phyloP scores from a whole-genome alignment of 2,329 filamentous ascomycete species.

The Exophiala aquamarina region DNA sequence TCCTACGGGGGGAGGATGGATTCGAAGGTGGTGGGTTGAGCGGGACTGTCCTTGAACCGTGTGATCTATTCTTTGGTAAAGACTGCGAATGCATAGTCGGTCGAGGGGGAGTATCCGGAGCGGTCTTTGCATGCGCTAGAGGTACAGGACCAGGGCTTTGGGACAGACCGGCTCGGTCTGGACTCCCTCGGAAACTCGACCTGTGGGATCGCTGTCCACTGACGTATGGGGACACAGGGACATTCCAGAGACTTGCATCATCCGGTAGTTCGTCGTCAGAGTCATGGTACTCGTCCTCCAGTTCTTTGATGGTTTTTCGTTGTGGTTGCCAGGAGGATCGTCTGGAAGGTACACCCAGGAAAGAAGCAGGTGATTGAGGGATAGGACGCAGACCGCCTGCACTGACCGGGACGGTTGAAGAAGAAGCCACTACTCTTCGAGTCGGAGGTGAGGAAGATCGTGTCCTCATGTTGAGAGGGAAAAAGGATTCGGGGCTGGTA shows the following conservation, averaged over 20 bases:
- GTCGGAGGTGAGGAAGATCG: slow-evolving; percentile 23
- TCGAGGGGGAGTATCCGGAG: slow-evolving; percentile 27
- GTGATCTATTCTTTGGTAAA: slow-evolving; percentile 30
- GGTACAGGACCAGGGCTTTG: slow-evolving; percentile 41
- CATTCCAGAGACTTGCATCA: slow-evolving; percentile 51
- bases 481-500: slow-evolving; percentile 17
- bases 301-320: slow-evolving; percentile 47
- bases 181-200: slow-evolving; percentile 42
- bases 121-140: slow-evolving; percentile 39
- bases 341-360: slow-evolving; percentile 24
- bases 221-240: slow-evolving; percentile 49
- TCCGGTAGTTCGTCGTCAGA: slow-evolving; percentile 52
- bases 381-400: slow-evolving; percentile 19
- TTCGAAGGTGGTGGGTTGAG: slow-evolving; percentile 16
- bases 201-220: slow-evolving; percentile 38
- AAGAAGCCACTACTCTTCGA: slow-evolving; percentile 11
- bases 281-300: slow-evolving; percentile 52
- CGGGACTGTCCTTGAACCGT: slow-evolving; percentile 18
- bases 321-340: slow-evolving; percentile 44
- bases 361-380: slow-evolving; percentile 20
- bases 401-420: slow-evolving; percentile 15
- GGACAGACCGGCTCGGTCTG: slow-evolving; percentile 33
- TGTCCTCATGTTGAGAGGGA: slow-evolving; percentile 13
- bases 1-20: slow-evolving; percentile 29
- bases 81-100: slow-evolving; percentile 30